These are phyloP conservation scores for peach (Prunus persica) DNA, from an alignment of 306 rosid species.

Conservation along the genomic window DNA sequence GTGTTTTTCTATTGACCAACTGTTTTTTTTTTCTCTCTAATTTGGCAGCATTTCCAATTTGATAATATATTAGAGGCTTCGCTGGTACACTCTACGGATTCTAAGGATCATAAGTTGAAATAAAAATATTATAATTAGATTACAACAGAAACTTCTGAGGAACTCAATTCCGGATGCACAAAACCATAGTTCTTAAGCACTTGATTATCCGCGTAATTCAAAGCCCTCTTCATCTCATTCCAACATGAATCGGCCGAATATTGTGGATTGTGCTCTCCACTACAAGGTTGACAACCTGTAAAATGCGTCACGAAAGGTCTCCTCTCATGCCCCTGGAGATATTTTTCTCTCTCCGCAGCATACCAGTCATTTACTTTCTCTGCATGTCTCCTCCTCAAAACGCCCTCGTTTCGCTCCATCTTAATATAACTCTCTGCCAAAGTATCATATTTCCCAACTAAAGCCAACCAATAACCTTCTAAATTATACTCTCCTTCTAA, in stretches of 20 bases:
- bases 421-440: slow-evolving; percentile 10
- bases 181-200: slow-evolving; percentile 43
- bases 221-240: slow-evolving; percentile 38
- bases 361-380: slow-evolving; percentile 31
- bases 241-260: slow-evolving; percentile 37
- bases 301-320: slow-evolving; percentile 50
- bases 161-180: slow-evolving; percentile 17
- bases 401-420: slow-evolving; percentile 12
- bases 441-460: slow-evolving; percentile 13
- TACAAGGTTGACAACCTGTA: slow-evolving; percentile 60
- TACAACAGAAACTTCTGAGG: slow-evolving; percentile 2
- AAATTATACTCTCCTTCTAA: slow-evolving; percentile 29
- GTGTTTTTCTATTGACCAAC: not conserved
- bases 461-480: slow-evolving; percentile 35
- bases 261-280: slow-evolving; percentile 36
- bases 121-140: too few relatives aligned
- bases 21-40: not conserved
- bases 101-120: not conserved
- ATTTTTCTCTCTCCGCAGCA: slow-evolving; percentile 23
- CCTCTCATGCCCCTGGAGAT: slow-evolving; percentile 13
- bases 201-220: slow-evolving; percentile 53
- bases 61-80: not conserved
- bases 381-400: slow-evolving; percentile 37
- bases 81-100: not conserved
- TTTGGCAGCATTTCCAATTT: slow-evolving; percentile 9